Conservation (phyloP, 2,329 filamentous ascomycete species). For the Calycina marina region DNA sequence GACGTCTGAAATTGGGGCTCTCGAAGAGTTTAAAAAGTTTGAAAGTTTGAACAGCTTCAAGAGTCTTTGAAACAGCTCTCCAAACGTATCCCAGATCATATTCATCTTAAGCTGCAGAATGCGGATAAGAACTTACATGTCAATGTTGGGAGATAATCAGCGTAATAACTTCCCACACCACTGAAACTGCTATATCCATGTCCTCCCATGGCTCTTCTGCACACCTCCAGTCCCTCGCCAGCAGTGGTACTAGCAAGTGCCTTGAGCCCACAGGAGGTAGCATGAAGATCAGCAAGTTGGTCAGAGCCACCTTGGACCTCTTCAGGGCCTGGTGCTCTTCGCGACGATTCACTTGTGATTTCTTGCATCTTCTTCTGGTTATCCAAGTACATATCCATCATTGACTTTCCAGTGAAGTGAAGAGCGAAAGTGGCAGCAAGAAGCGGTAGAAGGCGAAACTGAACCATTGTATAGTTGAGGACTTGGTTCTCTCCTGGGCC, state of each 20-base stretch:
- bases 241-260: slow-evolving; percentile 57
- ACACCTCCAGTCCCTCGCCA: slow-evolving; percentile 60
- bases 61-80: too few relatives aligned
- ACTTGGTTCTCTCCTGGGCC: slow-evolving; percentile 56
- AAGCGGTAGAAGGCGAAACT: slow-evolving; percentile 56
- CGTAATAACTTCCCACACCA: slow-evolving; percentile 61
- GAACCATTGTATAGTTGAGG: slow-evolving; percentile 70
- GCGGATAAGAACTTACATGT: too few relatives aligned
- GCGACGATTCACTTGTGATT: slow-evolving; percentile 25
- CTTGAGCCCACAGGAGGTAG: slow-evolving; percentile 64
- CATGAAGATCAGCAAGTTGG: slow-evolving; percentile 58
- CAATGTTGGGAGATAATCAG: slow-evolving; percentile 57
- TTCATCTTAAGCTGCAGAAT: too few relatives aligned
- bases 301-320: slow-evolving; percentile 52
- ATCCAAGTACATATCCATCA: slow-evolving; percentile 60
- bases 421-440: slow-evolving; percentile 64
- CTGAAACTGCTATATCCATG: slow-evolving; percentile 64
- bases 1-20: too few relatives aligned
- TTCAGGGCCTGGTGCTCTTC: slow-evolving; percentile 50
- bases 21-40: too few relatives aligned
- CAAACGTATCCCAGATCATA: too few relatives aligned
- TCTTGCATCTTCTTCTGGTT: slow-evolving; percentile 53
- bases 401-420: slow-evolving; percentile 62
- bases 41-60: too few relatives aligned
- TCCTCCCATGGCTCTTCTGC: slow-evolving; percentile 61